Base-by-base conservation (phyloP, 2,329 filamentous ascomycete genomes). In the Didymella glomerata region DNA sequence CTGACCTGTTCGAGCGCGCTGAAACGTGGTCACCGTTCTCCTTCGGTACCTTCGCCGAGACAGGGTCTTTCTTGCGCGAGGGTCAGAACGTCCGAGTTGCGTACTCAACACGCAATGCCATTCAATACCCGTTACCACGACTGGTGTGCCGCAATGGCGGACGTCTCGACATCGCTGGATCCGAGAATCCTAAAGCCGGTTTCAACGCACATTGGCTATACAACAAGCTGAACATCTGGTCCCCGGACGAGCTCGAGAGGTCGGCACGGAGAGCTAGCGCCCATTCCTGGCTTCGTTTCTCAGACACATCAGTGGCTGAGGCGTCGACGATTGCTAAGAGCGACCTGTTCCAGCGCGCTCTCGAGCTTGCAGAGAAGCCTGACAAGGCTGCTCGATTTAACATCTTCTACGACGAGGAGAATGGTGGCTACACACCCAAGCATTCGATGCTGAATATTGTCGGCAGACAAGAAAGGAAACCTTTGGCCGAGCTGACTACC, bases 1-100 rank as follows among this genome's bases (percentile, higher is more conserved):
- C 95, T 0, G 95, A 99, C 79, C 80, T 99, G 32, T 99, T 99
- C 68, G 93, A 99, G 78, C 90, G 95, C 45, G 93, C 94, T 10
- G 94, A 98, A 61, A 96, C 92, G 9, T 89, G 86, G 24, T 97
- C 93, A 9, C 92, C 95, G 0, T 89, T 94, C 70, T 90, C 92
- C 0, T 88, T 90, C 68, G 87, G 88, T n/a, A 87, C 90, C 75
- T 99, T 94, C 78, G 95, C 93, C 14, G 95, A 99, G 81, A 97
- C 94, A 0, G 93, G 92, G 0, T 97, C 93, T 0, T 98, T 99
- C 77, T 83, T 97, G 67, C 90, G 95, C 22, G 95, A 99, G 76
- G 93, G 94, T 8, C 85, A 82, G 60, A 88, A 89, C 62, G 85
- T 98, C 49, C 82, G 90, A 20, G 90, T 97, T 20, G 88, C 86